Evolutionary conservation across 495 filamentous ascomycete genomes (phyloP), one percentile per base, ranked within the genome.

Genomic region (Penicillium steckii): DNA sequence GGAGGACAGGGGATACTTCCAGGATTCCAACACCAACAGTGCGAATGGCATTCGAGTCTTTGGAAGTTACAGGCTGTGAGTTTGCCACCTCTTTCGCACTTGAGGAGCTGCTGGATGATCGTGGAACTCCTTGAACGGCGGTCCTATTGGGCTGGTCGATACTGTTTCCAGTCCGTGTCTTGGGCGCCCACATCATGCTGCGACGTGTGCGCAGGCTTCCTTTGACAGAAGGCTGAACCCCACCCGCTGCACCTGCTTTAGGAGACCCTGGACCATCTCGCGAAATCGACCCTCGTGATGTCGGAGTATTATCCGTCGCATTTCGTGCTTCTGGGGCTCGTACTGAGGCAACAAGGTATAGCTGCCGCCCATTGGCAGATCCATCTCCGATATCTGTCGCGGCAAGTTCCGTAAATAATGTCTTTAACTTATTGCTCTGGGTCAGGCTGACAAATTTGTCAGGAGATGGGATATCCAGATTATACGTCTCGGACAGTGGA

Each of bases 271-370:
- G 62, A 19, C 67, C 69, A 41, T 78, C 77, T 12, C 67, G 61
- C n/a, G 71, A 72, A 27, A 59, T 46, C 4, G 70, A 66, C 13
- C 67, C 46, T 38, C 62, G 61, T 24, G 71, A 50, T n/a, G 54
- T 59, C 33, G 62, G 54, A 4, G 53, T 55, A 9, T 48, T 59
- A 12, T 54, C 53, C n/a, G 61, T 43, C 65, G 73, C 59, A 43
- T 60, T 79, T 18, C 83, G 67, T 33, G 79, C 73, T 52, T 88
- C 80, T 10, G 80, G 72, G 6, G 84, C 81, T 24, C 89, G 82
- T 23, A 96, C 81, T 53, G 88, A 88, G 45, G 91, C 87, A n/a
- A 96, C 83, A 1, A 97, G 75, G 62, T 86, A 97, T 23, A 97
- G 65, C 42, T 91, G 83, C 8, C 76, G 77, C 3, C 84, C 82